These are phyloP conservation scores for Aureobasidium vineae DNA, from an alignment of 2,329 filamentous ascomycete species.

Conservation along the genomic window DNA sequence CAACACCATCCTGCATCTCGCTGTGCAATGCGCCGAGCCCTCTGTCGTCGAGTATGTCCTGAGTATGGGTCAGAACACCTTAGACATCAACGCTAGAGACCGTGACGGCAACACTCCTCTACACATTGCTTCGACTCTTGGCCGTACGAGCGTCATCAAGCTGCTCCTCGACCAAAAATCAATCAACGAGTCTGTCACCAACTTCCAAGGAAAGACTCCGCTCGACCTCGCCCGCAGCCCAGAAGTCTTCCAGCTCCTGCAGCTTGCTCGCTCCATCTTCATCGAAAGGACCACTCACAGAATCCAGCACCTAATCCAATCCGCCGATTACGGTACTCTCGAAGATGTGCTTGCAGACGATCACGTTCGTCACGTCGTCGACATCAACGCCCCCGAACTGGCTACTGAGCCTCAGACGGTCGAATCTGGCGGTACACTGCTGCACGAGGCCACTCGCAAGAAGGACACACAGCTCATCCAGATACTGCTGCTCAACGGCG, in stretches of 20 bases:
- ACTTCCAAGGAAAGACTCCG: slow-evolving; percentile 79
- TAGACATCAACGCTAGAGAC: slow-evolving; percentile 88
- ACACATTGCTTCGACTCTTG: slow-evolving; percentile 81
- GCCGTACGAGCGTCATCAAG: slow-evolving; percentile 75
- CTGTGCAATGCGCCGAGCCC: slow-evolving; percentile 91
- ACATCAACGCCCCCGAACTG: slow-evolving; percentile 89
- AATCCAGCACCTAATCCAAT: slow-evolving; percentile 73
- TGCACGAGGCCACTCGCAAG: slow-evolving; percentile 89
- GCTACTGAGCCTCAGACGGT: slow-evolving; percentile 75
- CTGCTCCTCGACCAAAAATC: slow-evolving; percentile 76
- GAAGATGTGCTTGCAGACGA: slow-evolving; percentile 80
- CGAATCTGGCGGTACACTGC: slow-evolving; percentile 81
- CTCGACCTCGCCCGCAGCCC: slow-evolving; percentile 87
- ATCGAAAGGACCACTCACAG: slow-evolving; percentile 81
- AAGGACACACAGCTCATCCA: slow-evolving; percentile 86
- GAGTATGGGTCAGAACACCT: slow-evolving; percentile 53
- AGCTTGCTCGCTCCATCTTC: slow-evolving; percentile 85
- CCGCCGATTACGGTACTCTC: slow-evolving; percentile 71
- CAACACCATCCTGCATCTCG: slow-evolving; percentile 87
- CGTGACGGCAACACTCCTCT: slow-evolving; percentile 92
- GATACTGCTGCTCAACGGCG: slow-evolving; percentile 85
- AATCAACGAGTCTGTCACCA: slow-evolving; percentile 85
- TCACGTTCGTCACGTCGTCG: slow-evolving; percentile 78
- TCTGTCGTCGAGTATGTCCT: slow-evolving; percentile 94
- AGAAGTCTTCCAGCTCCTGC: slow-evolving; percentile 93